Evolutionary conservation across 176 grass and related monocot genomes (phyloP).

Genomic region (Oryza glaberrima): DNA sequence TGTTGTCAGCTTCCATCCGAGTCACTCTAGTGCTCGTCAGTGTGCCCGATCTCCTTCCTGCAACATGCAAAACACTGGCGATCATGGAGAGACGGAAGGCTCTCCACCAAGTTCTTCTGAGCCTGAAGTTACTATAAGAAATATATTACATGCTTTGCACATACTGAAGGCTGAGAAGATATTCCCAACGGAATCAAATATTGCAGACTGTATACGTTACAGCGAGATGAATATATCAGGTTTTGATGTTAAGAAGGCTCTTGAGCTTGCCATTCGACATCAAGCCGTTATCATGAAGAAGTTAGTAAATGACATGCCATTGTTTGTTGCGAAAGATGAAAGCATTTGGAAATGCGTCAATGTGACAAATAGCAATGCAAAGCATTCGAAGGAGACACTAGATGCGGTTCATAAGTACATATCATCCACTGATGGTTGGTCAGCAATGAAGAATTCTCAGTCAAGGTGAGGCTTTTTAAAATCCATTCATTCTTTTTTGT

Average conservation of each 20-base stretch:
- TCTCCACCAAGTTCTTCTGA: conserved; percentile 32
- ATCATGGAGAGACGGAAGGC: conserved; percentile 38
- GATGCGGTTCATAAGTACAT: conserved; percentile 57
- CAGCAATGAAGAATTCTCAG: conserved; percentile 55
- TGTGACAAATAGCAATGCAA: conserved; percentile 62
- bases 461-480: conserved; percentile 54
- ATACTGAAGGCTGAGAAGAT: conserved; percentile 68
- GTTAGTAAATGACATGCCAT: conserved; percentile 51
- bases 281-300: conserved; percentile 66
- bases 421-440: conserved; percentile 44
- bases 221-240: conserved; percentile 54
- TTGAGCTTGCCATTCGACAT: conserved; percentile 51
- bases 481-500: not conserved
- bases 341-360: conserved; percentile 79
- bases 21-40: conserved; percentile 43
- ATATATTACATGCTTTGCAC: conserved; percentile 55
- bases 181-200: conserved; percentile 69
- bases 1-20: conserved; percentile 36
- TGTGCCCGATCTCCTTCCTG: conserved; percentile 28
- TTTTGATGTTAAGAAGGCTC: conserved; percentile 68
- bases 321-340: conserved; percentile 71
- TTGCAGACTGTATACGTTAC: conserved; percentile 76
- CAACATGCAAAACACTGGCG: conserved; percentile 35
- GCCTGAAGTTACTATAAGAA: conserved; percentile 43
- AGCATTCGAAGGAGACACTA: conserved; percentile 46